Percentiles rank a stretch among this genome's conserved stretches.
Evolutionary conservation across 148 eudicot genomes (phyloP).

Genomic region (Rhododendron molle): DNA sequence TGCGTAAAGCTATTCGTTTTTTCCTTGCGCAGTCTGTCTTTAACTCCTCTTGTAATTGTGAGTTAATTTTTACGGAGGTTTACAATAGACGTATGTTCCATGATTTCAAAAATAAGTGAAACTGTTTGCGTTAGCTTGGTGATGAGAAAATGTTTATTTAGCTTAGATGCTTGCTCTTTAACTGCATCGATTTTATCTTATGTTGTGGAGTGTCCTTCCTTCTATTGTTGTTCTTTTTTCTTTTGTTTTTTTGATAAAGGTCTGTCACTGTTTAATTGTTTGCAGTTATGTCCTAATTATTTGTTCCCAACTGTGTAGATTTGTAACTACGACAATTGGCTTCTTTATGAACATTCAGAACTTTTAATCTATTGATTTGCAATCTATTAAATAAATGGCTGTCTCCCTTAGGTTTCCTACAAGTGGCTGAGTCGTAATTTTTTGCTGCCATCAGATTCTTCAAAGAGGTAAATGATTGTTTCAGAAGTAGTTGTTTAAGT

Average conservation of each 20-base stretch:
- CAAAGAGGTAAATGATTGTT: conserved; percentile 60
- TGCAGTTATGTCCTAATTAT: neutral
- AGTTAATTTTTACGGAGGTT: neutral
- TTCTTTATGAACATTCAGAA: neutral
- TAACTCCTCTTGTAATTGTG: too few species aligned
- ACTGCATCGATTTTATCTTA: too few species aligned
- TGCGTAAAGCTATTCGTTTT: neutral
- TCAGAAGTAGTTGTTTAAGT: neutral
- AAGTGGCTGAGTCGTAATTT: conserved; percentile 97
- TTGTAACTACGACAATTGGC: neutral
- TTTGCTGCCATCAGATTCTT: conserved; percentile 75
- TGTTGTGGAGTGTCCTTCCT: neutral
- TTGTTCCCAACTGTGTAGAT: neutral
- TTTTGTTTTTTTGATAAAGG: neutral
- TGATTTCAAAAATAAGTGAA: neutral
- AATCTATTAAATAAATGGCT: neutral
- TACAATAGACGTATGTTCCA: neutral
- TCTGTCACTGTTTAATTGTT: neutral
- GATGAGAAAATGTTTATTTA: neutral
- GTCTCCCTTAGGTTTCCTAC: conserved; percentile 69
- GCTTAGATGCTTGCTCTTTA: neutral
- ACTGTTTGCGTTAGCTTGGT: neutral
- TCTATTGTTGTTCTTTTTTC: neutral
- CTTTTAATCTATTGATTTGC: neutral
- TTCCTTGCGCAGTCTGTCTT: too few species aligned